Evolutionary conservation across 2,329 filamentous ascomycete genomes (phyloP).

Genomic region (Alternaria metachromatica): DNA sequence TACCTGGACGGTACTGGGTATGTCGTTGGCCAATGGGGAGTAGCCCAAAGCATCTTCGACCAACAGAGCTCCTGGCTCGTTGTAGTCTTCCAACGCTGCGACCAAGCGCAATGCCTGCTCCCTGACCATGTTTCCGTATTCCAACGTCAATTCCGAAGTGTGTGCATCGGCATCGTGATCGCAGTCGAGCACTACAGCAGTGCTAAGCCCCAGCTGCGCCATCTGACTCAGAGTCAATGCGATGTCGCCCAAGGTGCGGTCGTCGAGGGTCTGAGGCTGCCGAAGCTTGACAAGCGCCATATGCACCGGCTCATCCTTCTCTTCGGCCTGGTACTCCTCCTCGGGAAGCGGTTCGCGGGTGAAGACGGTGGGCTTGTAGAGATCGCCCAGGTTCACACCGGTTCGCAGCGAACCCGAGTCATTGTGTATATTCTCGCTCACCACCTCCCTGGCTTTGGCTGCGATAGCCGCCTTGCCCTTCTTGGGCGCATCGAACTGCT

Average conservation of each 20-base stretch:
- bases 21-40: conserved; percentile 41
- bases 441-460: conserved; percentile 17
- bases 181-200: conserved; percentile 83
- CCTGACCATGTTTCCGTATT: conserved; percentile 55
- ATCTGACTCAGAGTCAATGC: conserved; percentile 86
- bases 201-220: conserved; percentile 78
- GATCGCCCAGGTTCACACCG: conserved; percentile 66
- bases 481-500: conserved; percentile 70
- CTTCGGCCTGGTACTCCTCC: conserved; percentile 27
- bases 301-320: conserved; percentile 63
- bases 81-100: conserved; percentile 74
- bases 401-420: conserved; percentile 48
- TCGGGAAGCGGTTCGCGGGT: conserved; percentile 58
- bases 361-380: conserved; percentile 68
- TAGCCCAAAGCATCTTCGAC: conserved; percentile 64
- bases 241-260: conserved; percentile 74
- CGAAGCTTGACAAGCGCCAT: conserved; percentile 87
- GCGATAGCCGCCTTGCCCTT: conserved; percentile 18
- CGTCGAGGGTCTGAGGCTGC: conserved; percentile 72
- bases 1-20: conserved; percentile 43
- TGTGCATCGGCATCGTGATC: conserved; percentile 49
- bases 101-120: conserved; percentile 76
- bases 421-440: conserved; percentile 36
- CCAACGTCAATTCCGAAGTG: conserved; percentile 37
- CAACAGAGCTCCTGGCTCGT: conserved; percentile 70